phyloP scores from a whole-genome alignment of 176 grass and related monocot genomes.

The Oryza glumipatula region DNA sequence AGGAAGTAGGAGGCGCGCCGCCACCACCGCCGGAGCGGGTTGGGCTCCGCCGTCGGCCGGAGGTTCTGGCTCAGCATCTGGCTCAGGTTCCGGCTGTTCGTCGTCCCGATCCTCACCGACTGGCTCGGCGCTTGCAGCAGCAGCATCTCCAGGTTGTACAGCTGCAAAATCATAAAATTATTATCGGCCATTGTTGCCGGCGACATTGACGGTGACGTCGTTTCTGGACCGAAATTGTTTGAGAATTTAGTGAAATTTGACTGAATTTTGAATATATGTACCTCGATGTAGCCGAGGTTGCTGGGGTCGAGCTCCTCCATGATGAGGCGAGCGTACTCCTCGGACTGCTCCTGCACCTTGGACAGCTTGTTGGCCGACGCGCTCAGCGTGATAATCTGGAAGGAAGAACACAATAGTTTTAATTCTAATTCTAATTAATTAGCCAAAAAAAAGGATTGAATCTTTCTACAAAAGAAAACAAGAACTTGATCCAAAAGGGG shows the following conservation, averaged over 20 bases:
- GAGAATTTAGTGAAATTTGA: too few relatives aligned
- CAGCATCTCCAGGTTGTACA: constrained; percentile 80
- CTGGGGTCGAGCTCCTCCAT: constrained; percentile 95
- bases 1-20: constrained; percentile 66
- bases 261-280: background rate
- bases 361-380: constrained; percentile 83
- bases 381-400: constrained; percentile 81
- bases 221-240: too few relatives aligned
- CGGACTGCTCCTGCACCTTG: constrained; percentile 68
- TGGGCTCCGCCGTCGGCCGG: constrained; percentile 74
- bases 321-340: constrained; percentile 90
- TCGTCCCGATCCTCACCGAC: constrained; percentile 67
- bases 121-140: constrained; percentile 69
- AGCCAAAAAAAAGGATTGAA: background rate
- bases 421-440: too few relatives aligned
- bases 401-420: too few relatives aligned
- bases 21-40: constrained; percentile 71
- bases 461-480: background rate
- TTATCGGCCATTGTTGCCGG: background rate
- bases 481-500: background rate
- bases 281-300: constrained; percentile 90
- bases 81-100: constrained; percentile 80
- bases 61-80: constrained; percentile 95
- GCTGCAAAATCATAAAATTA: background rate
- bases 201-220: background rate